Percentiles rank a stretch among this genome's conserved stretches.
phyloP scores from a whole-genome alignment of 2,329 filamentous ascomycete genomes.

The Trichophyton benhamiae region DNA sequence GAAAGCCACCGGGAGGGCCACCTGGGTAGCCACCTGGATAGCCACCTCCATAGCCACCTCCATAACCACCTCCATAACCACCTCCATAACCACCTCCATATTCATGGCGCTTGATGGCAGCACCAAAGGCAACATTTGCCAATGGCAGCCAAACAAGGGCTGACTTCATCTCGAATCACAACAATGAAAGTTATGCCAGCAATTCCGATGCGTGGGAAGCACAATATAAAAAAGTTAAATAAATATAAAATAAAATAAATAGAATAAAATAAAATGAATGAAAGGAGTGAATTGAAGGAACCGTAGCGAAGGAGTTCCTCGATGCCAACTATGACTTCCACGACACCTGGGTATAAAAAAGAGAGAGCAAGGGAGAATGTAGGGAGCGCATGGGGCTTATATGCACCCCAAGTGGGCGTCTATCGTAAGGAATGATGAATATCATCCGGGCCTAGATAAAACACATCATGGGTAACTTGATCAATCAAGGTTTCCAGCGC shows the following conservation, averaged over 20 bases:
- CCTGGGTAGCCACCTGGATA: not conserved
- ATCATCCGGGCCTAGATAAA: not conserved
- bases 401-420: not conserved
- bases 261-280: not conserved
- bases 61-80: not conserved
- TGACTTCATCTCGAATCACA: conserved; percentile 16
- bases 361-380: not conserved
- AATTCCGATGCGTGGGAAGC: not conserved
- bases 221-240: no score
- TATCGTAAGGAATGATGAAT: not conserved
- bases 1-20: no score
- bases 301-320: conserved; percentile 38
- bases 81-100: not conserved
- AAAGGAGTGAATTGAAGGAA: conserved; percentile 25
- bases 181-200: not conserved
- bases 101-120: conserved; percentile 9
- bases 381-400: not conserved
- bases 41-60: not conserved
- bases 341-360: not conserved
- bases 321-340: not conserved
- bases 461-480: not conserved
- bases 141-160: conserved; percentile 16
- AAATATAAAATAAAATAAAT: not conserved
- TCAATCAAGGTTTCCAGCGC: not conserved
- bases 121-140: conserved; percentile 16